Evolutionary conservation across 257 asterid genomes (phyloP), one percentile per base, ranked within the genome.

Genomic region (Penstemon newberryi): DNA sequence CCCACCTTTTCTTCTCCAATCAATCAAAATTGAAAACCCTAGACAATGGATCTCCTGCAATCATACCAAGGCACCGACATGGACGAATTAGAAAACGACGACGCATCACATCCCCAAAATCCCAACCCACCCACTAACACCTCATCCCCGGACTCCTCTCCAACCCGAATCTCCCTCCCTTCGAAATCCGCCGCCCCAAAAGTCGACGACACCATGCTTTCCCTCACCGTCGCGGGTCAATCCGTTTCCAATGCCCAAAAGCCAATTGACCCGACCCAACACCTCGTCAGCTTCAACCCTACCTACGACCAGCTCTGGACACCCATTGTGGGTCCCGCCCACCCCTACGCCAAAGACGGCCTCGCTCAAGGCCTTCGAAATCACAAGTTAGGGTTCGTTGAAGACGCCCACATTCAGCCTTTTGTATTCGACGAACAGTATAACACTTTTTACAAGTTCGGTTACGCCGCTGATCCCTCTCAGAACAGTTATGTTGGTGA

Each of bases 301-400:
- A 90, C 96, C 4, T 91, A 84, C 71, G 99, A 94, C 39, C 97
- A 94, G 87, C 87, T 94, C 0, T 94, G 99, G 99, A 84, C 99
- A 2, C 99, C 99, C 0, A 87, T 94, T 41, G 75, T 71, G 9
- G 99, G 97, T 18, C 99, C 99, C 37, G 89, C 97, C 0, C 99
- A 94, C 65, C 99, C 99, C 8, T 91, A 87, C 59, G 97, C 97
- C 5, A 94, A 94, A 46, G 99, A 94, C 67, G 99, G 99, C 7
- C 82, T 94, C n/a, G 96, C 99, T 3, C 99, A 90, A 56, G 99
- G 99, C 5, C 84, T 90, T 55, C 87, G 99, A 52, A 94, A 94
- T 70, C 99, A 94, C 82, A 94, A 94, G 81, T 83, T 94, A 1
- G 99, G 97, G 60, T 90, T 91, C 42, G 99, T 94, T 1, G 99